Evolutionary conservation across 331 rosid species (phyloP).

Genomic region (Rhamnella rubrinervis): DNA sequence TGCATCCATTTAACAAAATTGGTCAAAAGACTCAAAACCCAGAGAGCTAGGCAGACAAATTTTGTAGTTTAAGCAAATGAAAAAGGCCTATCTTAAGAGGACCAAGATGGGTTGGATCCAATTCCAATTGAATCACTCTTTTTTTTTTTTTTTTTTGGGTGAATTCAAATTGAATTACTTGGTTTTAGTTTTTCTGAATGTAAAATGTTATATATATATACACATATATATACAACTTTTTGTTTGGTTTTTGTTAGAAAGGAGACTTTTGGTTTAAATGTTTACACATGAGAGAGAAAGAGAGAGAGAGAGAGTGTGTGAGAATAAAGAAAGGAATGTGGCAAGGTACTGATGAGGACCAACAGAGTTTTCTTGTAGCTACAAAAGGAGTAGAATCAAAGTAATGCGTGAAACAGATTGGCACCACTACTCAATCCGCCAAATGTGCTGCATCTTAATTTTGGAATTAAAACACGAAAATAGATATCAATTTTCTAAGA

Average conservation of each 20-base stretch:
- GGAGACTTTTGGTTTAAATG: slow-evolving; percentile 1
- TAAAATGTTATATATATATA: too few species aligned
- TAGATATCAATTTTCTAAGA: too few species aligned
- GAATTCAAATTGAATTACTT: too few species aligned
- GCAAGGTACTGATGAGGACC: slow-evolving; percentile 25
- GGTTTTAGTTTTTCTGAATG: too few species aligned
- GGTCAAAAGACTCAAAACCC: too few species aligned
- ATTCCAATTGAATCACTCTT: too few species aligned
- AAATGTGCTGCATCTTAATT: slow-evolving; percentile 11
- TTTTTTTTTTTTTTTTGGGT: too few species aligned
- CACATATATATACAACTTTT: not conserved
- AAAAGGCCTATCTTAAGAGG: too few species aligned
- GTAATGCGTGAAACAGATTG: slow-evolving; percentile 38
- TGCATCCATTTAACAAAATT: slow-evolving; percentile 18
- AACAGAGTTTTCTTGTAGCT: slow-evolving; percentile 25
- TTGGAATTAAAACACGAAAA: not conserved
- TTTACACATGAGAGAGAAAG: not conserved
- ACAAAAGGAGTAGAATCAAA: slow-evolving; percentile 56
- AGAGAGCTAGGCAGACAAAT: too few species aligned
- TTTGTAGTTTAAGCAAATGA: too few species aligned
- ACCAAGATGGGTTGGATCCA: too few species aligned
- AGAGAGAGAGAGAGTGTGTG: too few species aligned
- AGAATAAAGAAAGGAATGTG: slow-evolving; percentile 47
- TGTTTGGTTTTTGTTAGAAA: not conserved
- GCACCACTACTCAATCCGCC: slow-evolving; percentile 6